Evolutionary conservation across 495 filamentous ascomycete genomes (phyloP).

Genomic region (Daldinia grandis): DNA sequence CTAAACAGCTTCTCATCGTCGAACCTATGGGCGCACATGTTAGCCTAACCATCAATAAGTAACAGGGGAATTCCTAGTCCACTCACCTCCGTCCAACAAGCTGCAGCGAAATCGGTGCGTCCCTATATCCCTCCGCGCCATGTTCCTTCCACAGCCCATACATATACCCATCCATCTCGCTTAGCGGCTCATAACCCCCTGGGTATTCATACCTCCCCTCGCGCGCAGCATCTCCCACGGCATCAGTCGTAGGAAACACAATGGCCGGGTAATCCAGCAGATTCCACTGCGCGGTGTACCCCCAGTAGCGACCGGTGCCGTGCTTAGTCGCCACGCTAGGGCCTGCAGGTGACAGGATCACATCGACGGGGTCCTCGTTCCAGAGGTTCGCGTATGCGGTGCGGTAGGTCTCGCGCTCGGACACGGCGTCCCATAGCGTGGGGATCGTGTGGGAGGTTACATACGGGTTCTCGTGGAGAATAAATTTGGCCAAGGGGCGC

Average conservation of each 20-base stretch:
- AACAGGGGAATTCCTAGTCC: background rate
- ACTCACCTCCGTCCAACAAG: constrained; percentile 58
- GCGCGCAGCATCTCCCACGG: constrained; percentile 44
- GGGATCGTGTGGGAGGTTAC: constrained; percentile 51
- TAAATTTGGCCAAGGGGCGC: constrained; percentile 59
- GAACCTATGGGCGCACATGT: constrained; percentile 33
- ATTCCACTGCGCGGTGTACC: constrained; percentile 79
- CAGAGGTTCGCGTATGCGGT: constrained; percentile 67
- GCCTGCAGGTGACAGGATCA: constrained; percentile 71
- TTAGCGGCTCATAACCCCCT: constrained; percentile 55
- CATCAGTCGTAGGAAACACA: constrained; percentile 62
- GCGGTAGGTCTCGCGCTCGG: constrained; percentile 65
- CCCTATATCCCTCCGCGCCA: constrained; percentile 47
- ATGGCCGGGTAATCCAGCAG: constrained; percentile 71
- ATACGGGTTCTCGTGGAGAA: constrained; percentile 57
- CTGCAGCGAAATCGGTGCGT: constrained; percentile 63
- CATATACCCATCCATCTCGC: constrained; percentile 46
- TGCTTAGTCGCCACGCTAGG: constrained; percentile 67
- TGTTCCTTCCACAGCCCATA: constrained; percentile 46
- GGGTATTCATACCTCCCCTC: constrained; percentile 53
- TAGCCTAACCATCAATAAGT: background rate
- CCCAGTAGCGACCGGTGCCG: constrained; percentile 71
- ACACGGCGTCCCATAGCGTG: constrained; percentile 44
- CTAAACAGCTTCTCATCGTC: constrained; percentile 54
- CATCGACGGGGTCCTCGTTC: constrained; percentile 68